Conservation (phyloP, 345 rosid genomes). For the Erysimum cheiranthoides region DNA sequence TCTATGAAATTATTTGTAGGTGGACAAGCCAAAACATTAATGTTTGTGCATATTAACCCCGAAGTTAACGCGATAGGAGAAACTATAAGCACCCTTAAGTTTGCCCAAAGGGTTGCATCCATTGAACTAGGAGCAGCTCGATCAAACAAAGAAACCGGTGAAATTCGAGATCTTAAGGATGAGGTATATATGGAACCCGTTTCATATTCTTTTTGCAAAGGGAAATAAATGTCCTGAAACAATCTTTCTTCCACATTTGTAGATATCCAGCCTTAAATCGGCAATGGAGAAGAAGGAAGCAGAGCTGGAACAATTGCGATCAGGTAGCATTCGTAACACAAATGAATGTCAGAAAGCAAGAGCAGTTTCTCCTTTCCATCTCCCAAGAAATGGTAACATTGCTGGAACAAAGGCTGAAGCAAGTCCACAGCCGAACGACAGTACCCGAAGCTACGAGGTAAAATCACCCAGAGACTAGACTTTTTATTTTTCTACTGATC, state of each 20-base stretch:
- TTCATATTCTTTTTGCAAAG: neutral
- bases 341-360: conserved; percentile 70
- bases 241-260: conserved; percentile 6
- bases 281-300: conserved; percentile 83
- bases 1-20: conserved; percentile 50
- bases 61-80: conserved; percentile 83
- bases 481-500: neutral
- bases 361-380: conserved; percentile 84
- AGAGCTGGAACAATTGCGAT: conserved; percentile 74
- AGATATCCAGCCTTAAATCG: conserved; percentile 85
- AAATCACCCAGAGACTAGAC: conserved; percentile 4
- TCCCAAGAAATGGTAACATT: conserved; percentile 60
- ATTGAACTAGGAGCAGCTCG: conserved; percentile 96
- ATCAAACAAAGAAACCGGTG: conserved; percentile 92
- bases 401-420: conserved; percentile 59
- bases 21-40: conserved; percentile 96
- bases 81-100: conserved; percentile 94
- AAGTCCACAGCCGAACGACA: conserved; percentile 58
- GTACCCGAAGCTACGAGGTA: conserved; percentile 66
- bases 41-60: conserved; percentile 96
- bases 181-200: conserved; percentile 59
- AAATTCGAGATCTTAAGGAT: conserved; percentile 85
- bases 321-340: conserved; percentile 48
- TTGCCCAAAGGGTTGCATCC: conserved; percentile 94
- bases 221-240: neutral